Evolutionary conservation across 495 filamentous ascomycete genomes (phyloP).

Genomic region (Aspergillus campestris): DNA sequence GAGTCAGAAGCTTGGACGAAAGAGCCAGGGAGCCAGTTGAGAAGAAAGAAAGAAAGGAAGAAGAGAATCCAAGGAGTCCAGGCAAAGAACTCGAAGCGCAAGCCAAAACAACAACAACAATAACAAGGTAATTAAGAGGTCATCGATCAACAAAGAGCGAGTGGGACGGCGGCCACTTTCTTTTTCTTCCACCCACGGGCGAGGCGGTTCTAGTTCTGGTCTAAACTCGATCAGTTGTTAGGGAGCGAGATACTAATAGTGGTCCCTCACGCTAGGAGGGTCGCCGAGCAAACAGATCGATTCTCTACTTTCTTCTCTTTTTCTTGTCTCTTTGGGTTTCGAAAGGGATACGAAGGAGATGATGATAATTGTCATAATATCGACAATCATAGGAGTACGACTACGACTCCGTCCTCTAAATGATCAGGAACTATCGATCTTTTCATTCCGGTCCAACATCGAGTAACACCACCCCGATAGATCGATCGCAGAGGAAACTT

Average conservation of each 20-base stretch:
- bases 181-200: conserved; percentile 8
- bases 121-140: conserved; percentile 5
- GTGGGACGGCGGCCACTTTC: conserved; percentile 11
- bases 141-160: conserved; percentile 18
- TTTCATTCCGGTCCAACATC: too few relatives aligned
- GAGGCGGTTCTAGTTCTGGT: conserved; percentile 13
- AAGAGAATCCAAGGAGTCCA: conserved; percentile 4
- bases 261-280: conserved; percentile 14
- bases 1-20: not conserved
- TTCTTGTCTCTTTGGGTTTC: not conserved
- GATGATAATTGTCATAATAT: too few relatives aligned
- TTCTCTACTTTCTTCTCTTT: too few relatives aligned
- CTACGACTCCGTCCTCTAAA: too few relatives aligned
- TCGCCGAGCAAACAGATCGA: conserved; percentile 11
- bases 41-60: conserved; percentile 19
- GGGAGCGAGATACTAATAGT: conserved; percentile 12
- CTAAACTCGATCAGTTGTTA: conserved; percentile 8
- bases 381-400: too few relatives aligned
- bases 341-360: too few relatives aligned
- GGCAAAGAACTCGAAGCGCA: conserved; percentile 6
- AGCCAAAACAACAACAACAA: conserved; percentile 10
- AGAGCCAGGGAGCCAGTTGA: conserved; percentile 5
- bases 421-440: too few relatives aligned
- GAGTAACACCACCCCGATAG: too few relatives aligned
- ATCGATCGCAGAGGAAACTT: too few relatives aligned